Base-by-base conservation (phyloP, 2,329 filamentous ascomycete species). In the Chaetothyriales sp. region DNA sequence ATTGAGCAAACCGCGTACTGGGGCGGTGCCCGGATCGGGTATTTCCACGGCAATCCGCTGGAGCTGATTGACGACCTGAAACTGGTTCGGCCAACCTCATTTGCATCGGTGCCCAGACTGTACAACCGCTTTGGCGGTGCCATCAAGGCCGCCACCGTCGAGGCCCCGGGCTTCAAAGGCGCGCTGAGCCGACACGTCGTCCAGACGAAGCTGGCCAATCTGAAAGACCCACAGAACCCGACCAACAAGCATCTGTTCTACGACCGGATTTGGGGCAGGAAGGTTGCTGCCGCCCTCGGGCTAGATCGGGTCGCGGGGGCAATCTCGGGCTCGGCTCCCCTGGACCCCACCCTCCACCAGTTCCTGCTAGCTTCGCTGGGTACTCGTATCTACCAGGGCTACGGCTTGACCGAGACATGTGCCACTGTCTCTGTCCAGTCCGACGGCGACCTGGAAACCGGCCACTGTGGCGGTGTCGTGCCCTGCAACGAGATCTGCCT, bases 381-480 rank as follows among this genome's bases (percentile, higher is more conserved):
- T 53, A 85, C 83, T 67, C 74, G 80, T 62, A 84, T 96, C 62
- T 67, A 78, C 28, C 90, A 96, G 69, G 92, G 90, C 26, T 98
- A 90, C 66, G 92, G 92, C 47, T 74, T 98, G 66, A 98, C 92
- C 1, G 92, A 98, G 70, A 85, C 88, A 0, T 95, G 94, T 62
- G 88, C 89, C 44, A 77, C 83, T 26, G 80, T 78, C 19, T 75
- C 83, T 10, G 77, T 79, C 36, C 92, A 96, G 70, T 62, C 78
- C 9, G 66, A 71, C 1, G 75, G 76, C 46, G 92, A 98, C 66
- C 80, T 85, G 63, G 77, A 75, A 7, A 71, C 81, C 3, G 88
- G 87, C 54, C 94, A 88, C 68, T 90, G 90, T 59, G 92, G 92
- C 49, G 80, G 77, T 4, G 75, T 88, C 0, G 75, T 78, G 54